Percentiles rank a stretch among this genome's conserved stretches.
Conservation (phyloP, 371 early-diverging fungal species). For the Lichtheimia ornata region DNA sequence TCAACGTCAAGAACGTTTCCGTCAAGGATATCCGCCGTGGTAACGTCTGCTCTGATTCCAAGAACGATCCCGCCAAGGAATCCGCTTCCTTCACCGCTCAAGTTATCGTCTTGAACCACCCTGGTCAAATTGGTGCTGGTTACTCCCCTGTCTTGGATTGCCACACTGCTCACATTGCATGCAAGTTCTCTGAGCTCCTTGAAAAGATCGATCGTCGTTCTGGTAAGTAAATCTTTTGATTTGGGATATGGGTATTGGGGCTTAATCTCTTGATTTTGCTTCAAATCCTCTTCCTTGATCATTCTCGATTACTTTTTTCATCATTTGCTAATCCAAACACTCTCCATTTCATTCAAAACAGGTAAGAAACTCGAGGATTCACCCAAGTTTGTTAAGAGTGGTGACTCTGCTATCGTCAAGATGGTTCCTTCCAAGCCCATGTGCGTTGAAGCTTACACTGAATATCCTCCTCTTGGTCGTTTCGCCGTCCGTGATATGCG, state of each 20-base stretch:
- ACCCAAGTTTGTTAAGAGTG: constrained; percentile 74
- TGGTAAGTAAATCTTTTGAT: constrained; percentile 23
- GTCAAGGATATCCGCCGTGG: constrained; percentile 98
- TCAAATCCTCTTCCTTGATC: neutral
- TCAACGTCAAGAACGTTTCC: constrained; percentile 98
- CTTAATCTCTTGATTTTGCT: neutral
- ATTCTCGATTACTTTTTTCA: too few relatives aligned
- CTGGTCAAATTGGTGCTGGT: constrained; percentile 87
- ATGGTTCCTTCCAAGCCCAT: constrained; percentile 95
- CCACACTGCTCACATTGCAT: constrained; percentile 97
- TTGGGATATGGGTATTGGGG: too few relatives aligned
- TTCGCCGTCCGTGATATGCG: constrained; percentile 98
- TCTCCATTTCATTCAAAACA: neutral
- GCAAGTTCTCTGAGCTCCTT: constrained; percentile 88
- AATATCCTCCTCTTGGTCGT: constrained; percentile 94
- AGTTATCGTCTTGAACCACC: constrained; percentile 96
- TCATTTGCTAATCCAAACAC: neutral
- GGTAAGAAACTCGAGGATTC: constrained; percentile 16
- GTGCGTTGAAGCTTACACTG: constrained; percentile 93
- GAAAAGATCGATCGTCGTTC: constrained; percentile 97
- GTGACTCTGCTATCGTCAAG: constrained; percentile 95
- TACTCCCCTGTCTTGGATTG: constrained; percentile 95
- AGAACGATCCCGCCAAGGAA: constrained; percentile 97
- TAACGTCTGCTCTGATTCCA: constrained; percentile 95
- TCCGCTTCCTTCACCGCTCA: constrained; percentile 90